Evolutionary conservation across 2,329 filamentous ascomycete genomes (phyloP).

Genomic region (Paraphoma chrysanthemicola): DNA sequence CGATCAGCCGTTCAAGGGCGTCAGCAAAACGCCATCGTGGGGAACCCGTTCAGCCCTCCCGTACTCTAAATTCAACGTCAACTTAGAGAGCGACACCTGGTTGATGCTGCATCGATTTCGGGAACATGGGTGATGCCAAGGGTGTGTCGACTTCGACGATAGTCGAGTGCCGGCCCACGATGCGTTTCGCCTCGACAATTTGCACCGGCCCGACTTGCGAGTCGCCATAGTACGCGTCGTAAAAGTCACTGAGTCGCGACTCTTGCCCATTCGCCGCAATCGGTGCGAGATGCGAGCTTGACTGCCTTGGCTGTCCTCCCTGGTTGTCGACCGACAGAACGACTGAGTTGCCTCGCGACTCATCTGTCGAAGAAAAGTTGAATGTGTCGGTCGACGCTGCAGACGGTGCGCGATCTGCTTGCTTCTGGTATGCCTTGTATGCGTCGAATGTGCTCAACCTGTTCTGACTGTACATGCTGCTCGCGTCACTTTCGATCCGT

Average conservation of each 20-base stretch:
- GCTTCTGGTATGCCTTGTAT: conserved; percentile 23
- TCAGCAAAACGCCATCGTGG: background rate
- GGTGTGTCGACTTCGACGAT: conserved; percentile 40
- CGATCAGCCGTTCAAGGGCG: background rate
- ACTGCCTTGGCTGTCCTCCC: conserved; percentile 16
- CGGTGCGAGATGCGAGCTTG: conserved; percentile 24
- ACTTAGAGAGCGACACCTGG: conserved; percentile 29
- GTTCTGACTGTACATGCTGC: conserved; percentile 43
- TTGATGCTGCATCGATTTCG: conserved; percentile 12
- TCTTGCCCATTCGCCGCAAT: conserved; percentile 1
- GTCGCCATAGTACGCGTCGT: conserved; percentile 48
- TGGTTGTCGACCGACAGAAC: conserved; percentile 18
- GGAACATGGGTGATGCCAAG: conserved; percentile 29
- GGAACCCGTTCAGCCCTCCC: background rate
- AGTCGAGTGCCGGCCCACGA: conserved; percentile 30
- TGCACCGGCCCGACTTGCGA: conserved; percentile 24
- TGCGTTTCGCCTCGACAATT: conserved; percentile 16
- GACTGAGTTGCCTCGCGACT: conserved; percentile 29
- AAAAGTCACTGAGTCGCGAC: conserved; percentile 47
- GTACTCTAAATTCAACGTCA: background rate
- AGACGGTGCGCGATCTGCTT: conserved; percentile 18
- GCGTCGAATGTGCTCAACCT: conserved; percentile 26
- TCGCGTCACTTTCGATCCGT: conserved; percentile 39
- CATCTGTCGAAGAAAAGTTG: conserved; percentile 19
- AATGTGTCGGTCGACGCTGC: conserved; percentile 22